A percentile compares a stretch with the other conserved stretches of the same genome.
Evolutionary conservation across 1,284 basidiomycete species (phyloP).

Genomic region (Calocybe gambosa): DNA sequence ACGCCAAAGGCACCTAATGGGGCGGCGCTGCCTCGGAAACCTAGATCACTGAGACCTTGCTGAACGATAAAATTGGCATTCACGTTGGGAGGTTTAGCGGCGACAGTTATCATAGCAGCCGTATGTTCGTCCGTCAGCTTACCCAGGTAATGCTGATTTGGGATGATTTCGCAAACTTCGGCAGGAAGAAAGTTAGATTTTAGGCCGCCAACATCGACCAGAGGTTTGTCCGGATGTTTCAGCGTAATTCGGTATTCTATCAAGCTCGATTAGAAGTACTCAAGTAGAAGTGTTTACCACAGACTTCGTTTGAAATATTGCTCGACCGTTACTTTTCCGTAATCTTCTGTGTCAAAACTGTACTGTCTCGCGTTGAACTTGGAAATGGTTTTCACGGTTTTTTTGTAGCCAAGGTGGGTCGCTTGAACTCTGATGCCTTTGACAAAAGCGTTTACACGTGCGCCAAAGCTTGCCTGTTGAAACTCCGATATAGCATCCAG

Average conservation of each 20-base stretch:
- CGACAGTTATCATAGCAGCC: constrained; percentile 58
- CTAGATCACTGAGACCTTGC: constrained; percentile 54
- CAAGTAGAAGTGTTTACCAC: constrained; percentile 18
- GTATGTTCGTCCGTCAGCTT: constrained; percentile 66
- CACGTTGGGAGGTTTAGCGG: constrained; percentile 60
- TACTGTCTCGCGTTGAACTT: constrained; percentile 42
- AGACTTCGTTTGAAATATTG: constrained; percentile 58
- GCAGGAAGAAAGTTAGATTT: constrained; percentile 53
- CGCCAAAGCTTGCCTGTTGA: constrained; percentile 42
- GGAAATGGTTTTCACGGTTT: constrained; percentile 51
- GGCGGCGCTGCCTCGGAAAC: constrained; percentile 40
- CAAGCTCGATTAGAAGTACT: constrained; percentile 1
- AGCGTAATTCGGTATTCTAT: constrained; percentile 55
- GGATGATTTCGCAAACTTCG: constrained; percentile 66
- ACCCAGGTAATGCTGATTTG: constrained; percentile 65
- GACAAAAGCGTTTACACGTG: constrained; percentile 45
- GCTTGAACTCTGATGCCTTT: constrained; percentile 55
- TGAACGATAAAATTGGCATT: constrained; percentile 56
- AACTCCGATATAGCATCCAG: constrained; percentile 53
- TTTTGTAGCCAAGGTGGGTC: constrained; percentile 51
- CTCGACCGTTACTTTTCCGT: constrained; percentile 48
- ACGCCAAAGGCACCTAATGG: constrained; percentile 56
- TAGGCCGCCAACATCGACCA: constrained; percentile 58
- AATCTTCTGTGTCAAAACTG: constrained; percentile 49
- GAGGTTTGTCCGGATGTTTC: constrained; percentile 42